Evolutionary conservation across 768 basidiomycete genomes (phyloP), one percentile per base, ranked within the genome.

Genomic region (Boletus vinaceobasis): DNA sequence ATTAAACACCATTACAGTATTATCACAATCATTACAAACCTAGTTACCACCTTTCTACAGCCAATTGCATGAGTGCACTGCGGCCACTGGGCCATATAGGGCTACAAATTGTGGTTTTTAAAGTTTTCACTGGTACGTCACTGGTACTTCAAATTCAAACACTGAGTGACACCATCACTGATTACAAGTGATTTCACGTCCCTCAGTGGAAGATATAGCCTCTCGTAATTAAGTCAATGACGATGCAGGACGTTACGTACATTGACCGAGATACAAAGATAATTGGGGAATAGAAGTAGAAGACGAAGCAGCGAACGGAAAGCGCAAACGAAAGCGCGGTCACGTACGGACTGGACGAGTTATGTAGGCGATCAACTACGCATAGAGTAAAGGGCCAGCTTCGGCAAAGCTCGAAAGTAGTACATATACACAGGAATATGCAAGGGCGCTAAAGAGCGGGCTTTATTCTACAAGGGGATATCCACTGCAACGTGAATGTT

Each of bases 371-470:
- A 50, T 54, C 43, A 50, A 55, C 37, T 62, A 66, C 33, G 65
- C 65, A 67, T 65, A 61, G 60, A 43, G 55, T 65, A n/a, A 65
- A 7, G 52, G 15, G 51, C 23, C 37, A 39, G 36, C 50, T 23
- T 23, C 17, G 32, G 42, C 37, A 29, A 45, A 40, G 46, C 40
- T 42, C 48, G 38, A 60, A 45, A 14, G 43, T 48, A 47, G 63
- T 71, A 68, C 67, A 68, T 71, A 50, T 68, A 71, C 65, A 68
- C 67, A 53, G 56, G 61, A 61, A 66, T 60, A 66, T 60, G 65
- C 56, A 42, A 29, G 46, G 35, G 29, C 39, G 52, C 48, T 33
- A 21, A 58, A 53, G 38, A 53, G 58, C 53, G 53, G 42, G 55
- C 40, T 50, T 40, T 63, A 68, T 60, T 66, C 59, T 70, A 68